phyloP scores from a whole-genome alignment of 2,329 filamentous ascomycete species.

The Torrubiella hemipterigena region DNA sequence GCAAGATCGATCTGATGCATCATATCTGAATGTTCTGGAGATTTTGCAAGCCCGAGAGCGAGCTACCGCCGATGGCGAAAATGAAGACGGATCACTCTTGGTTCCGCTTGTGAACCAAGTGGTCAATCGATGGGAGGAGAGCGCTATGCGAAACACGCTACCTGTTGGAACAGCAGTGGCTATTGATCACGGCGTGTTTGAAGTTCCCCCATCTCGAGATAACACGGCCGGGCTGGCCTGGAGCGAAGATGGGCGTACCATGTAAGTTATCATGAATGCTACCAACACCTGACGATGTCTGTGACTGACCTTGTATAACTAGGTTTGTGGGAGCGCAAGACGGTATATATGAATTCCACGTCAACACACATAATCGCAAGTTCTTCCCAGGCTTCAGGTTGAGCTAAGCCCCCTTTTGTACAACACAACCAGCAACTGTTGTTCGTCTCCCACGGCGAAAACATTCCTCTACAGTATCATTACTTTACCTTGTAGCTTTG shows the following conservation, averaged over 20 bases:
- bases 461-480: no score
- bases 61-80: slow-evolving; percentile 15
- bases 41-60: slow-evolving; percentile 16
- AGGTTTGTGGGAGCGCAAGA: slow-evolving; percentile 57
- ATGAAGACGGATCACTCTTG: slow-evolving; percentile 22
- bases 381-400: slow-evolving; percentile 41
- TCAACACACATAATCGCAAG: slow-evolving; percentile 52
- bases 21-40: slow-evolving; percentile 24
- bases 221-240: slow-evolving; percentile 51
- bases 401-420: slow-evolving; percentile 23
- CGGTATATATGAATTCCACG: slow-evolving; percentile 62
- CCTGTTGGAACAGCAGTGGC: no score
- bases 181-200: slow-evolving; percentile 27
- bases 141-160: slow-evolving; percentile 18
- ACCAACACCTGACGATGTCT: slow-evolving; percentile 1
- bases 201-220: slow-evolving; percentile 33
- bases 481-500: no score
- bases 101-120: slow-evolving; percentile 25
- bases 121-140: slow-evolving; percentile 25
- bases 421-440: not conserved
- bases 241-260: slow-evolving; percentile 45
- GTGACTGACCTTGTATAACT: slow-evolving; percentile 10
- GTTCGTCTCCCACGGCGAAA: no score
- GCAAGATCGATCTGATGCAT: slow-evolving; percentile 8
- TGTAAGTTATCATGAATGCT: slow-evolving; percentile 32